phyloP scores from a whole-genome alignment of 768 basidiomycete genomes.

The Polyporus arcularius region DNA sequence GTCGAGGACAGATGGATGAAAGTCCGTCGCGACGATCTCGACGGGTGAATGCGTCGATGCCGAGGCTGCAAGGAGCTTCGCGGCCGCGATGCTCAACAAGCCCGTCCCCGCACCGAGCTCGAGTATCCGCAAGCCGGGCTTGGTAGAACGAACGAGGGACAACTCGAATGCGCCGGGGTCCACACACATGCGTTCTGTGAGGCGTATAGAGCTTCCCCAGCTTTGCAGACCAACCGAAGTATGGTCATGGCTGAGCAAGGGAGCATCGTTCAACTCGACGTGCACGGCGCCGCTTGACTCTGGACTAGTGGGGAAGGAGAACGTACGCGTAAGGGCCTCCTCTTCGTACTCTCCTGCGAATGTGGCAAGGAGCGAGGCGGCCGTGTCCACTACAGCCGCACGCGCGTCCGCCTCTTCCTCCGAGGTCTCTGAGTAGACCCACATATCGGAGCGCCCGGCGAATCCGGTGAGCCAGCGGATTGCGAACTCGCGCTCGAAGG shows the following conservation, averaged over 20 bases:
- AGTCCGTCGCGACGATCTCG: slow-evolving; percentile 71
- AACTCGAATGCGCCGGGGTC: slow-evolving; percentile 43
- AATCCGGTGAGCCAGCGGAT: slow-evolving; percentile 77
- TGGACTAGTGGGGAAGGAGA: slow-evolving; percentile 42
- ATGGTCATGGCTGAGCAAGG: slow-evolving; percentile 63
- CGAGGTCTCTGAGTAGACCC: slow-evolving; percentile 36
- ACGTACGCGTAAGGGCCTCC: slow-evolving; percentile 48
- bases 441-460: slow-evolving; percentile 58
- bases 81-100: slow-evolving; percentile 69
- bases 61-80: slow-evolving; percentile 42
- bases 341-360: slow-evolving; percentile 50
- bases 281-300: slow-evolving; percentile 30
- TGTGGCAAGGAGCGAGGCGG: slow-evolving; percentile 54
- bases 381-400: slow-evolving; percentile 51
- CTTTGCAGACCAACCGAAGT: slow-evolving; percentile 83
- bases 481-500: slow-evolving; percentile 66
- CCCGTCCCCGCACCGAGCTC: slow-evolving; percentile 90
- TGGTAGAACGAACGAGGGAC: slow-evolving; percentile 19
- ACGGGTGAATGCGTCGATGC: slow-evolving; percentile 8
- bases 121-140: slow-evolving; percentile 40
- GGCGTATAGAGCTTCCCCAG: slow-evolving; percentile 77
- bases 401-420: slow-evolving; percentile 44
- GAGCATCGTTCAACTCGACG: slow-evolving; percentile 71
- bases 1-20: slow-evolving; percentile 69
- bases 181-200: slow-evolving; percentile 63